phyloP scores from a whole-genome alignment of 441 rosid genomes.

The Populus hybrid region DNA sequence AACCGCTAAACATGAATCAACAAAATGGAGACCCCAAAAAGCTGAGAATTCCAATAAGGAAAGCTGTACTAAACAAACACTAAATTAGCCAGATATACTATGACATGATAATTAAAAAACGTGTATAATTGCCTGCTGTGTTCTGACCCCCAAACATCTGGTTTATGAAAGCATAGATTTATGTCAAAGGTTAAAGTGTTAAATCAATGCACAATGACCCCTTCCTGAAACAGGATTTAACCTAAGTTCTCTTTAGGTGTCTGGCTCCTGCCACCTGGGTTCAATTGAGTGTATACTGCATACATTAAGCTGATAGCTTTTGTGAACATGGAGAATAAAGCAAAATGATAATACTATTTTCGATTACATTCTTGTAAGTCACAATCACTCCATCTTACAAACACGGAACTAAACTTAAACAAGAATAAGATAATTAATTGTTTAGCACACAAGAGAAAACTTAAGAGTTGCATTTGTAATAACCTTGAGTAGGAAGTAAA shows the following conservation, averaged over 20 bases:
- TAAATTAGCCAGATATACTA: not conserved
- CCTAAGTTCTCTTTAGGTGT: no score
- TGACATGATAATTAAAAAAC: not conserved
- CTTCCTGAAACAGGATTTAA: no score
- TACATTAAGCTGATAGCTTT: not conserved
- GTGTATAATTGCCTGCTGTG: not conserved
- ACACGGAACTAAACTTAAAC: not conserved
- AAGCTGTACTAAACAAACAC: not conserved
- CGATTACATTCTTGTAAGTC: not conserved
- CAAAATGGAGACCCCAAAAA: not conserved
- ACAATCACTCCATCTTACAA: not conserved
- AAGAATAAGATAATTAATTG: constrained; percentile 2
- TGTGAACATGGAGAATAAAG: not conserved
- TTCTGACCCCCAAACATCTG: no score
- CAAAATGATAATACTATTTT: not conserved
- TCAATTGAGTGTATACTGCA: not conserved
- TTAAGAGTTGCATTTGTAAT: constrained; percentile 13
- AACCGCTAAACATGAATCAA: not conserved
- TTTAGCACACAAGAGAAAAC: not conserved
- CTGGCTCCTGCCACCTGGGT: not conserved
- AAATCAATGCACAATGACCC: not conserved
- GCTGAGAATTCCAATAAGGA: not conserved
- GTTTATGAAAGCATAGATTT: no score
- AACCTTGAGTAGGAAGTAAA: constrained; percentile 87
- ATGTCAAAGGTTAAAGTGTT: not conserved